phyloP scores from a whole-genome alignment of 805 yeast genomes.

The Crinitomyces ghanaensis region DNA sequence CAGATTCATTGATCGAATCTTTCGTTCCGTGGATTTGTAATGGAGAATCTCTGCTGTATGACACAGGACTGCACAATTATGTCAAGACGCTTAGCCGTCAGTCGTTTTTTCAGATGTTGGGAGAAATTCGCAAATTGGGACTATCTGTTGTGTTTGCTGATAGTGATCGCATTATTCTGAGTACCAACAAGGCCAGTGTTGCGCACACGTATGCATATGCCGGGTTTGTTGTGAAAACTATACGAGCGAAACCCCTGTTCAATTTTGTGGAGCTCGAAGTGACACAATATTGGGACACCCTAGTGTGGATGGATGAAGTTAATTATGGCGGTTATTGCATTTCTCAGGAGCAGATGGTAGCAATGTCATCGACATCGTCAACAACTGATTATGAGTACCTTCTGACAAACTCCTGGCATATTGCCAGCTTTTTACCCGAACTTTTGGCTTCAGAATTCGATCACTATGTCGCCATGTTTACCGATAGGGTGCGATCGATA shows the following conservation, averaged over 20 bases:
- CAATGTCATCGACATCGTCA: too few relatives aligned
- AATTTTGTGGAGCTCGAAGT: conserved; percentile 67
- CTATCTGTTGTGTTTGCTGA: conserved; percentile 70
- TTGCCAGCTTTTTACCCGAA: conserved; percentile 59
- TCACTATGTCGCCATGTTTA: conserved; percentile 70
- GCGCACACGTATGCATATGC: conserved; percentile 88
- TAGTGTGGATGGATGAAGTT: conserved; percentile 89
- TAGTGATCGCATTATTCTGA: conserved; percentile 58
- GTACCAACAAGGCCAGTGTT: conserved; percentile 65
- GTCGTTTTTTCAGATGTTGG: conserved; percentile 65
- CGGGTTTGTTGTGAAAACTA: conserved; percentile 66
- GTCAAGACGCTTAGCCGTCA: conserved; percentile 78
- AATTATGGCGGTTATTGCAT: conserved; percentile 77
- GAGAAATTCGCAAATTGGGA: conserved; percentile 72
- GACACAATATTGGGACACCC: conserved; percentile 77
- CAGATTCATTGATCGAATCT: conserved; percentile 72
- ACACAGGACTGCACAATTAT: conserved; percentile 71
- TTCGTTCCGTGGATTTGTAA: conserved; percentile 82
- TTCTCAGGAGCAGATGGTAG: conserved; percentile 4
- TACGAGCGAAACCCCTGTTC: conserved; percentile 71
- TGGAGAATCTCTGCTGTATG: conserved; percentile 61
- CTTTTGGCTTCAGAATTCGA: conserved; percentile 74
- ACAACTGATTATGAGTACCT: conserved; percentile 32
- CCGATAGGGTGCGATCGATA: conserved; percentile 57
- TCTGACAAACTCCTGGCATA: too few relatives aligned